These are phyloP conservation scores for Tuber aestivum DNA, from an alignment of 495 filamentous ascomycete genomes.

Conservation along the genomic window DNA sequence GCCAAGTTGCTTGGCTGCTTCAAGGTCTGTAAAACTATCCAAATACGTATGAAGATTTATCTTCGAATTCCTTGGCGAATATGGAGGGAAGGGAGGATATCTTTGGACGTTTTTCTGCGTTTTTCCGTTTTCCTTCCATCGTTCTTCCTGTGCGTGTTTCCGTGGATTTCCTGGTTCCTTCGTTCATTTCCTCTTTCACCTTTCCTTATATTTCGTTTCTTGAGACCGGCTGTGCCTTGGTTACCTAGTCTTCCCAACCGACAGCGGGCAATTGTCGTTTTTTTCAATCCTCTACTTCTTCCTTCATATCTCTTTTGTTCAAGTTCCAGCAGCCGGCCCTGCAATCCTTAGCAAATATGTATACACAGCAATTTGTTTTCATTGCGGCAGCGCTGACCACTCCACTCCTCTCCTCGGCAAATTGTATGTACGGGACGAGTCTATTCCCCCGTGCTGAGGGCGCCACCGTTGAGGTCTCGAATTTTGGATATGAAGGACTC, in stretches of 20 bases:
- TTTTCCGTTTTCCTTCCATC: slow-evolving; percentile 1
- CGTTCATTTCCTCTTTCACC: slow-evolving; percentile 4
- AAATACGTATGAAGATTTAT: not conserved
- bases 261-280: slow-evolving; percentile 12
- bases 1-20: slow-evolving; percentile 5
- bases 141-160: not conserved
- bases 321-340: slow-evolving; percentile 22
- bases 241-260: not conserved
- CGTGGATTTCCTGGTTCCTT: not conserved
- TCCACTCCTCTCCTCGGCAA: slow-evolving; percentile 25
- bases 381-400: slow-evolving; percentile 17
- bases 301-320: not conserved
- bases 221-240: slow-evolving; percentile 29
- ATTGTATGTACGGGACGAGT: slow-evolving; percentile 38
- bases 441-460: slow-evolving; percentile 27
- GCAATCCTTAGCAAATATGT: slow-evolving; percentile 29
- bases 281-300: not conserved
- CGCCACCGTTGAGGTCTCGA: slow-evolving; percentile 36
- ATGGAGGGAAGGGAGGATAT: not conserved
- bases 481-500: slow-evolving; percentile 41
- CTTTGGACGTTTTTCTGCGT: not conserved
- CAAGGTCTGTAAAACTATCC: not conserved
- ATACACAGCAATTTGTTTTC: slow-evolving; percentile 24
- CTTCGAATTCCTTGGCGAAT: not conserved
- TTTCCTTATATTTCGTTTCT: slow-evolving; percentile 13